A percentile compares a stretch with the other conserved stretches of the same genome.
phyloP scores from a whole-genome alignment of 78 protist species.

The Dictyostelium intermedium region DNA sequence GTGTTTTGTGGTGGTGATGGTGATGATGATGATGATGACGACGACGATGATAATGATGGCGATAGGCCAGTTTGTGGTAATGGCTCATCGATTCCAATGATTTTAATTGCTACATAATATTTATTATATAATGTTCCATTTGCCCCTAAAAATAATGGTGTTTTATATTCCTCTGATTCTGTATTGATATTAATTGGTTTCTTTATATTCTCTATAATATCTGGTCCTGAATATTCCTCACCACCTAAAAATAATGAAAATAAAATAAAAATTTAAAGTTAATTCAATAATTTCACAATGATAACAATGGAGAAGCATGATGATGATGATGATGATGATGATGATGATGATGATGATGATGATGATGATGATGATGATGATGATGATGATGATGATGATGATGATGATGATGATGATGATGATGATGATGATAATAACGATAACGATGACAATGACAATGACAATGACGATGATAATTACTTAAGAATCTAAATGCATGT shows the following conservation, averaged over 20 bases:
- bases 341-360: neutral
- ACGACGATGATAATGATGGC: conserved; percentile 8
- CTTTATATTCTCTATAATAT: conserved; percentile 9
- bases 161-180: conserved; percentile 56
- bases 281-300: too few relatives aligned
- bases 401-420: neutral
- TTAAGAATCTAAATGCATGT: conserved; percentile 57
- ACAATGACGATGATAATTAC: conserved; percentile 5
- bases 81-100: conserved; percentile 18
- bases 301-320: too few relatives aligned
- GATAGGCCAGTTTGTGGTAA: neutral
- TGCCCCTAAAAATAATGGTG: conserved; percentile 60
- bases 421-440: neutral
- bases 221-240: conserved; percentile 78
- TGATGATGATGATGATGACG: neutral
- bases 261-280: too few relatives aligned
- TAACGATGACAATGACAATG: neutral
- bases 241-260: conserved; percentile 46
- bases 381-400: neutral
- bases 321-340: neutral
- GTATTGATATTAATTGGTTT: neutral
- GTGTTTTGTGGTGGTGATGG: neutral
- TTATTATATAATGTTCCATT: conserved; percentile 73
- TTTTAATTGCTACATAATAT: conserved; percentile 46
- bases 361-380: neutral